phyloP scores from a whole-genome alignment of 208 protist genomes.

The Crithidia expoeki region DNA sequence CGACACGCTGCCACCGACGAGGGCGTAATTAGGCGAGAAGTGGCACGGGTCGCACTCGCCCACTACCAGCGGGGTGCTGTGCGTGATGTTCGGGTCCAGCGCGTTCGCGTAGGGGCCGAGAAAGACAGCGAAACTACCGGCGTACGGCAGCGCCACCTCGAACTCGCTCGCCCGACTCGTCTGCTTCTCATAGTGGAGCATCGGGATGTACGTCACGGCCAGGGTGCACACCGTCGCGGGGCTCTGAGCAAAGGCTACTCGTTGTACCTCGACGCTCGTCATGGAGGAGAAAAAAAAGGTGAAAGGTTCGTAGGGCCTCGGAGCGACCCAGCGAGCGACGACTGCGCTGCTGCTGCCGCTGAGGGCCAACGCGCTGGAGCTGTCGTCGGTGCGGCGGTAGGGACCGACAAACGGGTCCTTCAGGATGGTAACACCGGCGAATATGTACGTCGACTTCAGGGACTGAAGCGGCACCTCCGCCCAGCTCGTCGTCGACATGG shows the following conservation, averaged over 20 bases:
- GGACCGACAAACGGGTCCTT: conserved; percentile 62
- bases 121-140: conserved; percentile 71
- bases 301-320: conserved; percentile 81
- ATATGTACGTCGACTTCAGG: conserved; percentile 59
- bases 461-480: conserved; percentile 75
- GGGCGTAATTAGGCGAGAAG: conserved; percentile 66
- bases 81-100: conserved; percentile 59
- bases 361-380: conserved; percentile 7
- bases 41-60: conserved; percentile 80
- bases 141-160: conserved; percentile 43
- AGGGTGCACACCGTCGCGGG: conserved; percentile 50
- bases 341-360: conserved; percentile 13
- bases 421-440: conserved; percentile 40
- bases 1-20: conserved; percentile 45
- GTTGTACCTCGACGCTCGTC: conserved; percentile 36
- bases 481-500: conserved; percentile 43
- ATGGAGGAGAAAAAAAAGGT: conserved; percentile 52
- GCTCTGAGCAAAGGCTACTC: conserved; percentile 59
- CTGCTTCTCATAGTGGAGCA: conserved; percentile 50
- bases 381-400: conserved; percentile 25
- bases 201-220: conserved; percentile 50
- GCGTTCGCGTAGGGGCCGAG: conserved; percentile 45
- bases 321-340: conserved; percentile 24
- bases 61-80: conserved; percentile 56
- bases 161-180: conserved; percentile 45